A percentile compares a stretch with the other conserved stretches of the same genome.
phyloP scores from a whole-genome alignment of 768 basidiomycete genomes.

The Steccherinum ochraceum region DNA sequence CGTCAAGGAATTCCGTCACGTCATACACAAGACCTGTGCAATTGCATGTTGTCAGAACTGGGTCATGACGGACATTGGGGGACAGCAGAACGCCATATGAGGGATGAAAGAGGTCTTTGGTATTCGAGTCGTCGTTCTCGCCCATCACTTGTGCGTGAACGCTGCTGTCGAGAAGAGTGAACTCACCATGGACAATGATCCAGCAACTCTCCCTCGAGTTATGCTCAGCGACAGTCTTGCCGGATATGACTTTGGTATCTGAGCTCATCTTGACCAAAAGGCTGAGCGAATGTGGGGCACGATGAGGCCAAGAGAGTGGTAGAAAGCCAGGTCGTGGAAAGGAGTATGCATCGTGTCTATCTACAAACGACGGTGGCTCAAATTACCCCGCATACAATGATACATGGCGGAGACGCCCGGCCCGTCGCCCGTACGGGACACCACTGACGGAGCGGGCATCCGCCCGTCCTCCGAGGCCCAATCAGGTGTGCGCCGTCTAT shows the following conservation, averaged over 20 bases:
- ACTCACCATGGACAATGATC: slow-evolving; percentile 75
- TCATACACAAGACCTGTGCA: slow-evolving; percentile 36
- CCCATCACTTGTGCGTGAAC: too few relatives aligned
- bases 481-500: not conserved
- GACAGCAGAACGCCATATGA: too few relatives aligned
- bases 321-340: not conserved
- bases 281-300: not conserved
- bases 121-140: too few relatives aligned
- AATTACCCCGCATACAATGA: not conserved
- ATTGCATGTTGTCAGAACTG: not conserved
- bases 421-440: not conserved
- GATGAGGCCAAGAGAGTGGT: not conserved
- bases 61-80: too few relatives aligned
- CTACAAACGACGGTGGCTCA: too few relatives aligned
- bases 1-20: slow-evolving; percentile 34
- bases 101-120: too few relatives aligned
- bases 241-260: slow-evolving; percentile 7
- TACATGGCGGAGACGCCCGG: not conserved
- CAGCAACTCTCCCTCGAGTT: slow-evolving; percentile 60
- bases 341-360: too few relatives aligned
- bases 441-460: not conserved
- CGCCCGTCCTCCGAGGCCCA: not conserved
- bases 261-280: not conserved
- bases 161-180: not conserved
- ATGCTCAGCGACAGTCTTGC: slow-evolving; percentile 46